These are phyloP conservation scores for Cytospora piceicola DNA, from an alignment of 2,329 filamentous ascomycete species.

Conservation along the genomic window DNA sequence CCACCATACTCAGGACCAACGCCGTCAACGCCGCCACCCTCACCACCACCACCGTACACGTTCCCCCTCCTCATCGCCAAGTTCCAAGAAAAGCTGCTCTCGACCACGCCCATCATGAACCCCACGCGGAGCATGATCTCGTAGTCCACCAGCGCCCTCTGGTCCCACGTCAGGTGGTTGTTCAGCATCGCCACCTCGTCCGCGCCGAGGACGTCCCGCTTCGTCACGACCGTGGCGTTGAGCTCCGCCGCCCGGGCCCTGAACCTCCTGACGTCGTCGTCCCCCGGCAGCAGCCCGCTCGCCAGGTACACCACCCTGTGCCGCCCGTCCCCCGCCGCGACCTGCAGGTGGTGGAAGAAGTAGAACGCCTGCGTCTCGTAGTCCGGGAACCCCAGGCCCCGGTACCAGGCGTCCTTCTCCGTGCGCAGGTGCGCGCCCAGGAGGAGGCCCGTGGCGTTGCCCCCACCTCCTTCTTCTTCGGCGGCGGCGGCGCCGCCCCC, in stretches of 20 bases:
- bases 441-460: conserved; percentile 35
- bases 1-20: conserved; percentile 7
- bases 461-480: too few relatives aligned
- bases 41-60: conserved; percentile 33
- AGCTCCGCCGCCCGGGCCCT: conserved; percentile 41
- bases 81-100: conserved; percentile 52
- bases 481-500: conserved; percentile 1
- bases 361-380: conserved; percentile 41
- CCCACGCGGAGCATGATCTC: conserved; percentile 51
- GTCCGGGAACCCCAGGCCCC: conserved; percentile 34
- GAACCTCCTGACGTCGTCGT: conserved; percentile 43
- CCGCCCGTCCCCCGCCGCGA: conserved; percentile 30
- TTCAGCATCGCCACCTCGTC: conserved; percentile 42
- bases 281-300: conserved; percentile 42
- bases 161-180: conserved; percentile 48
- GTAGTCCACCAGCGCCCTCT: conserved; percentile 55
- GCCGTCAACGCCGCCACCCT: conserved; percentile 7
- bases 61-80: conserved; percentile 46
- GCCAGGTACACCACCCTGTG: conserved; percentile 48
- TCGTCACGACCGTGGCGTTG: conserved; percentile 46
- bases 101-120: conserved; percentile 48
- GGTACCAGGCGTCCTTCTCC: conserved; percentile 36
- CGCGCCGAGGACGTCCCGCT: conserved; percentile 47
- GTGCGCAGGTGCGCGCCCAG: conserved; percentile 44
- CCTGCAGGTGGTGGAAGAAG: conserved; percentile 38